Percentiles rank a stretch among this genome's conserved stretches.
Evolutionary conservation across 306 rosid species (phyloP).

Genomic region (Cucurbita moschata): DNA sequence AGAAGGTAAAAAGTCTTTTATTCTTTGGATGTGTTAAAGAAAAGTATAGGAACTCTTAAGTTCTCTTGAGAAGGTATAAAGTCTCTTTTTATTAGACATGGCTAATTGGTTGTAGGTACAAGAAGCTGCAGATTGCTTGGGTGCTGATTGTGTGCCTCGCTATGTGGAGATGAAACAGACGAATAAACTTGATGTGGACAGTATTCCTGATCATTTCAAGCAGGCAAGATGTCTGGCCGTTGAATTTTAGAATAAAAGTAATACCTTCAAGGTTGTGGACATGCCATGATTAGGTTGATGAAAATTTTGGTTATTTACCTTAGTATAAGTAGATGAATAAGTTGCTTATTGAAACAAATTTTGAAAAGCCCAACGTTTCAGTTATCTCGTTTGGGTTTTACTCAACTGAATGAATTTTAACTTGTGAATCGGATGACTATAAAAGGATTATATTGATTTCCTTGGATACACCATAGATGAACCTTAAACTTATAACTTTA

Average conservation of each 20-base stretch:
- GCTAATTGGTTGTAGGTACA: conserved; percentile 43
- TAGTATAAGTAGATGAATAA: neutral
- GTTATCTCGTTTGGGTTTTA: neutral
- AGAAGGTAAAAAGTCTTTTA: neutral
- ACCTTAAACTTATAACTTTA: neutral
- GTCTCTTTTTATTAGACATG: conserved; percentile 4
- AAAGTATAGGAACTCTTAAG: neutral
- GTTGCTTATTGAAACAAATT: neutral
- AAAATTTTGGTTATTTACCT: neutral
- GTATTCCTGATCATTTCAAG: conserved; percentile 28
- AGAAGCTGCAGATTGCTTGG: conserved; percentile 95
- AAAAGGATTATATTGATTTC: neutral
- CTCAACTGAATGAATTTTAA: neutral
- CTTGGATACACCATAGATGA: neutral
- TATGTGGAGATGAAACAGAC: conserved; percentile 66
- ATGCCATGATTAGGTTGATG: neutral
- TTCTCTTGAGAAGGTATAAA: neutral
- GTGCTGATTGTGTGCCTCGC: conserved; percentile 80
- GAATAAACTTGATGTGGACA: conserved; percentile 39
- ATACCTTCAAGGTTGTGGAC: neutral
- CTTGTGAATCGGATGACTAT: neutral
- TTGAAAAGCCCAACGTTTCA: neutral
- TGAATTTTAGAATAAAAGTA: neutral
- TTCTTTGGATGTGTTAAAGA: neutral
- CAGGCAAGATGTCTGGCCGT: conserved; percentile 35